Conservation (phyloP, 2,329 filamentous ascomycete species). For the Xylaria sp. region DNA sequence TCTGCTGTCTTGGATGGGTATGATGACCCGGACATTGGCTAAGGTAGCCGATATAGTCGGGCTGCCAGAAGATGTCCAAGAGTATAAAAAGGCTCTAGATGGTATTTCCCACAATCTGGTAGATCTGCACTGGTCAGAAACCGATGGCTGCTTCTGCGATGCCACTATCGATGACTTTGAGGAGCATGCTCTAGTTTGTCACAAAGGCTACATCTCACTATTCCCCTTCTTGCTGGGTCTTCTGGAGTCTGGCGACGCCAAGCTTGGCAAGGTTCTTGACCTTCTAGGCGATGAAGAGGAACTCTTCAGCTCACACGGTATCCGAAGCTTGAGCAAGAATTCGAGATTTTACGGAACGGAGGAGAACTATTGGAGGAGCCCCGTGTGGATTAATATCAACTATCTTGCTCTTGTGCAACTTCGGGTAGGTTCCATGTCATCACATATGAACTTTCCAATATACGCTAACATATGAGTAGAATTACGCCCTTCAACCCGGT, state of each 20-base stretch:
- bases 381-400: conserved; percentile 96
- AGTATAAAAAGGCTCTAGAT: conserved; percentile 72
- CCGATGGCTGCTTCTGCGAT: conserved; percentile 86
- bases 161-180: conserved; percentile 95
- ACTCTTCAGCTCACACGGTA: conserved; percentile 88
- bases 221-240: conserved; percentile 91
- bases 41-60: conserved; percentile 80
- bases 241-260: conserved; percentile 73
- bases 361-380: conserved; percentile 97
- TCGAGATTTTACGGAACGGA: conserved; percentile 84
- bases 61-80: conserved; percentile 74
- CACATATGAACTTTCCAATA: neutral
- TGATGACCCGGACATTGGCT: conserved; percentile 87
- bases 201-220: conserved; percentile 93
- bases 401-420: conserved; percentile 84
- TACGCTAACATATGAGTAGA: conserved; percentile 48
- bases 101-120: conserved; percentile 87
- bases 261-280: conserved; percentile 75
- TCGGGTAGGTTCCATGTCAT: conserved; percentile 60
- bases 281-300: conserved; percentile 81
- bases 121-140: conserved; percentile 89
- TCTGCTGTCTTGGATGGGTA: conserved; percentile 94
- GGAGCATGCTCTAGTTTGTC: conserved; percentile 86
- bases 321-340: conserved; percentile 85
- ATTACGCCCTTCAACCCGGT: conserved; percentile 68